These are phyloP conservation scores for Yamadazyma ubonensis DNA, from an alignment of 805 yeast species.

Conservation along the genomic window DNA sequence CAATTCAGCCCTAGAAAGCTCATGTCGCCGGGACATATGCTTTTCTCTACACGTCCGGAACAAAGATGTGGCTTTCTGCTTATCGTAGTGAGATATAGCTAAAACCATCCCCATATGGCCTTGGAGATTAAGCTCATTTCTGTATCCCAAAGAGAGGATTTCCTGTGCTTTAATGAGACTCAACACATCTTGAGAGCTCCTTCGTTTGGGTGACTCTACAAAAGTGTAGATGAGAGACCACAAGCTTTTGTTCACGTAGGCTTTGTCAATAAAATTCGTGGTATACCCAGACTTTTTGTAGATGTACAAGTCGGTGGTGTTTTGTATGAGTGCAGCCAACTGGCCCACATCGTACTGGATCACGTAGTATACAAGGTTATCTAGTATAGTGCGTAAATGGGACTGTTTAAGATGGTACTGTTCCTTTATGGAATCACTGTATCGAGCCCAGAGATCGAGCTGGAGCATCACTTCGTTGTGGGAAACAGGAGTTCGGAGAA, in stretches of 20 bases:
- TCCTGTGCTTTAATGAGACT: constrained; percentile 28
- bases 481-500: constrained; percentile 36
- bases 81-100: constrained; percentile 25
- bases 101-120: constrained; percentile 40
- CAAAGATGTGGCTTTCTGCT: constrained; percentile 26
- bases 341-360: constrained; percentile 23
- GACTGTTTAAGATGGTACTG: constrained; percentile 21
- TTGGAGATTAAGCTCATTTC: constrained; percentile 21
- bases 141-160: constrained; percentile 16
- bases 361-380: constrained; percentile 29
- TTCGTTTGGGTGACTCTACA: constrained; percentile 8
- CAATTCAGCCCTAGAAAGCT: constrained; percentile 21
- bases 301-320: constrained; percentile 20
- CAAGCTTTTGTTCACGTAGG: constrained; percentile 22
- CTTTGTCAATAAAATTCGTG: constrained; percentile 21
- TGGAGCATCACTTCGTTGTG: constrained; percentile 32
- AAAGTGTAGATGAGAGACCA: constrained; percentile 29
- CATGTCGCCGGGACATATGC: constrained; percentile 20
- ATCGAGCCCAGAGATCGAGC: constrained; percentile 35
- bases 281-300: constrained; percentile 21
- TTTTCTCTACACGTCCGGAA: constrained; percentile 14
- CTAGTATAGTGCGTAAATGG: constrained; percentile 21
- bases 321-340: constrained; percentile 19
- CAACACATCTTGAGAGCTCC: constrained; percentile 12
- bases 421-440: constrained; percentile 21